Conservation (phyloP, 2,329 filamentous ascomycete species). For the Fusarium poae region DNA sequence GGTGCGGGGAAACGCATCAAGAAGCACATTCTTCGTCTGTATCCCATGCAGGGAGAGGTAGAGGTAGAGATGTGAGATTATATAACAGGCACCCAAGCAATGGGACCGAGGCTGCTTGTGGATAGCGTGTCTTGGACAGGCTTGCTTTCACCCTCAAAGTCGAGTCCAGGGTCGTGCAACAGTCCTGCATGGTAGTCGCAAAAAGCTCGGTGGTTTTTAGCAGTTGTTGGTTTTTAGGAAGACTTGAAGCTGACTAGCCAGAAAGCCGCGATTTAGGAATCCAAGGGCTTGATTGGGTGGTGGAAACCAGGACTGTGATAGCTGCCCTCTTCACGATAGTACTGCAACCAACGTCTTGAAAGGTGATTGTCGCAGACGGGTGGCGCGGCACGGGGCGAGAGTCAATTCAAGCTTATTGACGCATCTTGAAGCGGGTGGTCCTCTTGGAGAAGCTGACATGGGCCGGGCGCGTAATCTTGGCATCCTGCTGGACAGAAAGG, state of each 20-base stretch:
- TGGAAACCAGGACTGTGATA: background rate
- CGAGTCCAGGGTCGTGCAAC: slow-evolving; percentile 28
- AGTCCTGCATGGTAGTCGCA: slow-evolving; percentile 27
- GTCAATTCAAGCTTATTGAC: slow-evolving; percentile 38
- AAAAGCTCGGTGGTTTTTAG: slow-evolving; percentile 8
- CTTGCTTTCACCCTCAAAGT: slow-evolving; percentile 10
- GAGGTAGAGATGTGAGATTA: slow-evolving; percentile 41
- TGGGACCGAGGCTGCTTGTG: slow-evolving; percentile 39
- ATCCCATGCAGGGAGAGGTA: slow-evolving; percentile 31
- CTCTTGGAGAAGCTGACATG: slow-evolving; percentile 47
- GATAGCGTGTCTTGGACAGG: slow-evolving; percentile 32
- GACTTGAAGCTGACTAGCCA: slow-evolving; percentile 26
- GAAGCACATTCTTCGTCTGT: slow-evolving; percentile 23
- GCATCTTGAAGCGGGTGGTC: slow-evolving; percentile 27
- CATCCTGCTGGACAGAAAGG: slow-evolving; percentile 61
- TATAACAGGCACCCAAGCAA: slow-evolving; percentile 39
- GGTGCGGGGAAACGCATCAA: slow-evolving; percentile 44
- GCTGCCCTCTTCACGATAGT: slow-evolving; percentile 1
- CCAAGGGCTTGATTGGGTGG: slow-evolving; percentile 7
- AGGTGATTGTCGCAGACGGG: slow-evolving; percentile 32
- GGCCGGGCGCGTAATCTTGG: slow-evolving; percentile 66
- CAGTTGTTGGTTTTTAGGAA: slow-evolving; percentile 20
- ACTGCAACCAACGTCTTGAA: slow-evolving; percentile 10
- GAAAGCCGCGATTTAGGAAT: slow-evolving; percentile 11
- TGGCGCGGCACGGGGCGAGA: slow-evolving; percentile 56